Evolutionary conservation across 169 alveolate genomes (phyloP), one percentile per base, ranked within the genome.

Genomic region (Plasmodium cynomolgi): DNA sequence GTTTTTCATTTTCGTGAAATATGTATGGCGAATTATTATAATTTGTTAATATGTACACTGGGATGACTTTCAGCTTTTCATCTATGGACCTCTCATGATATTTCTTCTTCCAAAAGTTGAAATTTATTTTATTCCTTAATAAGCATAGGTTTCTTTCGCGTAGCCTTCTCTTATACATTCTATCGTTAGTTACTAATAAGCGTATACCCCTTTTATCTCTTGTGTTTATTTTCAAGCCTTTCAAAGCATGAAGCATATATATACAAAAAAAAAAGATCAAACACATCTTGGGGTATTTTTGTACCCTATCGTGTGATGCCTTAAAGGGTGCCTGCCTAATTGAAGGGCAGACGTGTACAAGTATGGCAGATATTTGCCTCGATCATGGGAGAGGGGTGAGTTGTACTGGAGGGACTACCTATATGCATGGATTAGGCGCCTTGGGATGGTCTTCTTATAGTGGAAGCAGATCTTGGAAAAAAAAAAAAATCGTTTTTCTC

Each of bases 11-110:
- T 58, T 88, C 94, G 62, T 88, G 81, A 80, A 88, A 88, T 58
- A 88, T 88, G n/a, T 88, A 88, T 26, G 94, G 94, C 2, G 94
- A 88, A 80, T 81, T 79, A 29, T 80, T 88, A 88, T 88, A 23
- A 74, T 79, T 88, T 79, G 94, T 88, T 80, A 88, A 37, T 37
- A 88, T 58, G 56, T 58, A 88, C 58, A 88, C 94, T 39, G 94
- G 94, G 29, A 88, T 80, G 0, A 80, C 73, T 20, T 68, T 81
- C 73, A 88, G 41, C 73, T 88, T 88, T 31, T 88, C 94, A 23
- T 80, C 90, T 74, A 88, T 88, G 47, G 94, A 34, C 37, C 94
- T 88, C 50, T 80, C 90, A 88, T 88, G 68, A 62, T 88, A 88
- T 79, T 81, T 88, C 56, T 88, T 88, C 54, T 88, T 88, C 94